Evolutionary conservation across 192 early-diverging fungal genomes (phyloP).

Genomic region (Backusella australiensis): DNA sequence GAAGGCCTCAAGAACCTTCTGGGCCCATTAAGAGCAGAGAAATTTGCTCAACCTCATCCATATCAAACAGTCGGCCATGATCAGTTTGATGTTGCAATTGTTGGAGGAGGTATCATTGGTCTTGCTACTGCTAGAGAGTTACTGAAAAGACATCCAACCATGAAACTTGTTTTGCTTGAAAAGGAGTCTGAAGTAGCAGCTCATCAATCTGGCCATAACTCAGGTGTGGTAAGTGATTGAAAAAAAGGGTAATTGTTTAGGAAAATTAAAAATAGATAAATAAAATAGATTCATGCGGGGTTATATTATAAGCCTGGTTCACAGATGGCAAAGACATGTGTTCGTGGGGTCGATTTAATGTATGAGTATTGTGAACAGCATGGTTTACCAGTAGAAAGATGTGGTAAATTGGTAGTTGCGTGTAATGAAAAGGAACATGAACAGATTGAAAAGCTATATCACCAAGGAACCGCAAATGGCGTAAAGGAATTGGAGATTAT

Average conservation of each 20-base stretch:
- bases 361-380: slow-evolving; percentile 44
- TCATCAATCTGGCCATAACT: slow-evolving; percentile 37
- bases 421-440: slow-evolving; percentile 30
- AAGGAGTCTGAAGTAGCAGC: slow-evolving; percentile 34
- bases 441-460: slow-evolving; percentile 33
- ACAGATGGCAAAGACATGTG: slow-evolving; percentile 38
- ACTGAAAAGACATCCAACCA: slow-evolving; percentile 19
- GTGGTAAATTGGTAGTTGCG: slow-evolving; percentile 55
- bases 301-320: slow-evolving; percentile 35
- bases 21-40: slow-evolving; percentile 23
- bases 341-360: slow-evolving; percentile 48
- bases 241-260: neutral
- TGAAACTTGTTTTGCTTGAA: slow-evolving; percentile 30
- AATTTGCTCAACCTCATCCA: slow-evolving; percentile 14
- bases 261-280: neutral
- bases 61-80: slow-evolving; percentile 12
- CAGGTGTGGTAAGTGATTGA: slow-evolving; percentile 19
- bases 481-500: slow-evolving; percentile 32
- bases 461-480: slow-evolving; percentile 26
- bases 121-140: slow-evolving; percentile 38
- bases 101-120: slow-evolving; percentile 38
- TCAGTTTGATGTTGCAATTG: slow-evolving; percentile 33
- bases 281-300: slow-evolving; percentile 28
- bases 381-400: slow-evolving; percentile 37
- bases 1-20: slow-evolving; percentile 23